phyloP scores from a whole-genome alignment of 148 eudicot genomes.

The Dianthus caryophyllus region DNA sequence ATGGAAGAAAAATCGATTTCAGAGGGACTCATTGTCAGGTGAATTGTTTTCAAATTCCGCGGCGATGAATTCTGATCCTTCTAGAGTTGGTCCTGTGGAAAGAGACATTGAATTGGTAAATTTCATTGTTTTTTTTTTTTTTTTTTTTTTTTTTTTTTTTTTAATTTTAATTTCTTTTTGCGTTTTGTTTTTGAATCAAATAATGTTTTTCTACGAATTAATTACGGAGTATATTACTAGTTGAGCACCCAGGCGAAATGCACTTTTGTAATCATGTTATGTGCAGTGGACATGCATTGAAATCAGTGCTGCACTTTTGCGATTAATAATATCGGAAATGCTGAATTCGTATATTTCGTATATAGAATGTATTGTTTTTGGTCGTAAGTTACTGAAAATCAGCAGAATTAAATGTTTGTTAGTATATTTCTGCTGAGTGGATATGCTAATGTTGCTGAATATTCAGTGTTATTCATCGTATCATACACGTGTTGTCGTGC shows the following conservation, averaged over 20 bases:
- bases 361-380: neutral
- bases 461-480: too few relatives aligned
- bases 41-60: constrained; percentile 11
- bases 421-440: too few relatives aligned
- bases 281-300: constrained; percentile 1
- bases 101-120: constrained; percentile 41
- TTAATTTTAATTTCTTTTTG: neutral
- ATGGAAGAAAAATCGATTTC: constrained; percentile 15
- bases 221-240: too few relatives aligned
- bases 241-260: too few relatives aligned
- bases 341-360: neutral
- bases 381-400: neutral
- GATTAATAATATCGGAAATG: constrained; percentile 6
- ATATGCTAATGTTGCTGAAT: neutral
- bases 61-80: constrained; percentile 34
- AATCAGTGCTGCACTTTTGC: neutral
- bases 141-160: neutral
- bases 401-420: neutral
- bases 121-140: neutral
- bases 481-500: too few relatives aligned
- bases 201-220: neutral
- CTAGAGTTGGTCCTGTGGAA: constrained; percentile 37
- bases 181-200: neutral
- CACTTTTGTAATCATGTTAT: constrained; percentile 11
- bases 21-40: constrained; percentile 26